phyloP scores from a whole-genome alignment of 306 rosid genomes.

The Myrica gale region DNA sequence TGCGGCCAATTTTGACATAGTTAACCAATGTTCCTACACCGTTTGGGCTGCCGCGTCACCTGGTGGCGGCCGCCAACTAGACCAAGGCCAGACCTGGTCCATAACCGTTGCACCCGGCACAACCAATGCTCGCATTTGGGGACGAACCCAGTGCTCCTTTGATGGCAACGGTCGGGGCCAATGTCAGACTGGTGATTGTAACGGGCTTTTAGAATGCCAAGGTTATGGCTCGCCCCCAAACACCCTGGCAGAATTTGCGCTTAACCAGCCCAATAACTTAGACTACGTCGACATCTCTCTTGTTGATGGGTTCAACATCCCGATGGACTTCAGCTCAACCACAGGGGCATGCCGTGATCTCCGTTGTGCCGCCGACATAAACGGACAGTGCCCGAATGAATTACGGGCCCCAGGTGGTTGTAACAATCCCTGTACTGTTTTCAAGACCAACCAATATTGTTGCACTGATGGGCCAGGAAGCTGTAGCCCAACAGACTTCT shows the following conservation, averaged over 20 bases:
- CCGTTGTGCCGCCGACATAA: slow-evolving; percentile 13
- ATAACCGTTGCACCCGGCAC: background rate
- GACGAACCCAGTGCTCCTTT: background rate
- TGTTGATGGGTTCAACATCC: background rate
- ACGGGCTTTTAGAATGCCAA: background rate
- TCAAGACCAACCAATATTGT: slow-evolving; percentile 12
- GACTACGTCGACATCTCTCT: slow-evolving; percentile 33
- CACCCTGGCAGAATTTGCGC: slow-evolving; percentile 24
- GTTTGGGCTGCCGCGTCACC: background rate
- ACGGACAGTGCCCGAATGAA: slow-evolving; percentile 8
- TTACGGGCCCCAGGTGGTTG: slow-evolving; percentile 18
- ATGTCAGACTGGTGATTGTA: background rate
- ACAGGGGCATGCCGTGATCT: background rate
- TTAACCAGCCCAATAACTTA: slow-evolving; percentile 1
- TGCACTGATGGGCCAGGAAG: background rate
- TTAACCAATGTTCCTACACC: background rate
- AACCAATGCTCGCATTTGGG: background rate
- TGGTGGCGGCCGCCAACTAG: background rate
- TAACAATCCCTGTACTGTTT: slow-evolving; percentile 20
- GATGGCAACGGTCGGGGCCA: background rate
- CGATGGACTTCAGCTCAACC: slow-evolving; percentile 31
- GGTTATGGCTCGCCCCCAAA: slow-evolving; percentile 24
- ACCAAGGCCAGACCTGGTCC: background rate
- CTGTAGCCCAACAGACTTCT: slow-evolving; percentile 18
- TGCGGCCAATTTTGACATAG: background rate